Conservation (phyloP, 2,329 filamentous ascomycete species). For the Botrytis sinoallii region DNA sequence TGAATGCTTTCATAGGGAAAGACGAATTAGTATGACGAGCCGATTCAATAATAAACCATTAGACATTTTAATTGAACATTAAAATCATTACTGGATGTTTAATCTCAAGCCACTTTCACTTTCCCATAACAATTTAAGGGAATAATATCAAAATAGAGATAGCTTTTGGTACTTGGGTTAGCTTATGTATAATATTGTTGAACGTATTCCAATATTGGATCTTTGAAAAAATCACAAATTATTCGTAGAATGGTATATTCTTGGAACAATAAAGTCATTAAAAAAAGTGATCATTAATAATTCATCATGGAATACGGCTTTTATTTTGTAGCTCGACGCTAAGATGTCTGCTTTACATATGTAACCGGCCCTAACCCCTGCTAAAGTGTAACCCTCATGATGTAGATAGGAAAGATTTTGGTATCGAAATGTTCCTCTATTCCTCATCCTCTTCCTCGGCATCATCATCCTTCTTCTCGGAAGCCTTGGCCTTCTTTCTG, state of each 20-base stretch:
- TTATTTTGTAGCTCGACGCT: conserved; percentile 19
- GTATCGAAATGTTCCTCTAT: conserved; percentile 39
- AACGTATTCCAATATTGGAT: background rate
- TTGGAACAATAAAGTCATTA: conserved; percentile 4
- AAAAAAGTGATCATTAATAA: conserved; percentile 9
- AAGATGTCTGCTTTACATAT: conserved; percentile 16
- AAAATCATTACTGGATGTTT: background rate
- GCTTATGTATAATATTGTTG: background rate
- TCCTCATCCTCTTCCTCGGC: conserved; percentile 84
- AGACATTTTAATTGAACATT: background rate
- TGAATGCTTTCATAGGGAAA: conserved; percentile 76
- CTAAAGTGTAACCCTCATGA: conserved; percentile 1
- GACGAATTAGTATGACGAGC: conserved; percentile 36
- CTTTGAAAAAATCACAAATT: background rate
- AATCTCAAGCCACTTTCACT: background rate
- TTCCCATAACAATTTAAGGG: background rate
- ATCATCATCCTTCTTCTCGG: conserved; percentile 76
- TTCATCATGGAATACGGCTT: conserved; percentile 18
- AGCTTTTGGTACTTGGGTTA: background rate
- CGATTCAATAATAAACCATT: background rate
- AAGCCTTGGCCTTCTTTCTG: conserved; percentile 99
- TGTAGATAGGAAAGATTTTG: conserved; percentile 12
- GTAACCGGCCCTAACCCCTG: conserved; percentile 13
- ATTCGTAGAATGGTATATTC: background rate
- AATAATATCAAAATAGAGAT: background rate